phyloP scores from a whole-genome alignment of 305 asterid species.

The Plantago coronopus region DNA sequence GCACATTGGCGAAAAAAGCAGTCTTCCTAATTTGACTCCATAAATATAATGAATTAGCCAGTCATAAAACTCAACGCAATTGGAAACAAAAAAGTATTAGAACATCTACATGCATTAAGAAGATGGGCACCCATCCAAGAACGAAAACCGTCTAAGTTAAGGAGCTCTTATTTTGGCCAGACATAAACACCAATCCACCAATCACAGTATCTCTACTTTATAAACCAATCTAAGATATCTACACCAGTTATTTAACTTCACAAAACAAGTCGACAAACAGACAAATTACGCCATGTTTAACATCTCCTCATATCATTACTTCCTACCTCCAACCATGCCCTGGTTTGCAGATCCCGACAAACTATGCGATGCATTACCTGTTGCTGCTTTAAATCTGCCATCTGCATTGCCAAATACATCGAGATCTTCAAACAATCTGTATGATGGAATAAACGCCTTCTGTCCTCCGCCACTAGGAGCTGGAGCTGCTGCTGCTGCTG shows the following conservation, averaged over 20 bases:
- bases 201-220: slow-evolving; percentile 1
- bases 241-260: background rate
- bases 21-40: no score
- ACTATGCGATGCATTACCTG: slow-evolving; percentile 41
- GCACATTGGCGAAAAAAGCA: no score
- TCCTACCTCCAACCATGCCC: slow-evolving; percentile 52
- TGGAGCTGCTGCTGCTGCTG: background rate
- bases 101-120: slow-evolving; percentile 1
- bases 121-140: background rate
- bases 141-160: background rate
- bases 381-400: slow-evolving; percentile 36
- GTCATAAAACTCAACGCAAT: no score
- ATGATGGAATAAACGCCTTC: slow-evolving; percentile 81
- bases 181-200: background rate
- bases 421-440: slow-evolving; percentile 88
- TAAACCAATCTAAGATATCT: slow-evolving; percentile 10
- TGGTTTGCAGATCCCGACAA: slow-evolving; percentile 52
- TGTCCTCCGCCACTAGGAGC: slow-evolving; percentile 40
- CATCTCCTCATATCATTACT: slow-evolving; percentile 18
- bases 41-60: no score
- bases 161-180: slow-evolving; percentile 8
- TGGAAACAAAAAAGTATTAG: no score
- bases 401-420: slow-evolving; percentile 63
- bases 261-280: background rate
- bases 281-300: no score